Percentiles rank a stretch among this genome's conserved stretches.
Evolutionary conservation across 2,329 filamentous ascomycete genomes (phyloP).

Genomic region (Zymoseptoria brevis): DNA sequence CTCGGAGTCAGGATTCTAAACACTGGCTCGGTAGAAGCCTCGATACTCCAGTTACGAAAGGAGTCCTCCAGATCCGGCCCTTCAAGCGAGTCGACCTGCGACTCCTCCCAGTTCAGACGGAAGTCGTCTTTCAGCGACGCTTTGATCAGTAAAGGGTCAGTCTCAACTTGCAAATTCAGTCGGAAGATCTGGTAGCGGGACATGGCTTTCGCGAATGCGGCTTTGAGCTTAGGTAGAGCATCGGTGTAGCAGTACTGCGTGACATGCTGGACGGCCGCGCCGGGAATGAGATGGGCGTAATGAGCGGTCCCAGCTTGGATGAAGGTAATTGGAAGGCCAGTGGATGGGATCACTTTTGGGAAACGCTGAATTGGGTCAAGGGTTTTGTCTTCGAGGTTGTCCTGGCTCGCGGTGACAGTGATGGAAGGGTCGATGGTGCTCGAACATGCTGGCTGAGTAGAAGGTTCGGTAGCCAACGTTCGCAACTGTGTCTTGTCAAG

Average conservation of each 20-base stretch:
- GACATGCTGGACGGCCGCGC: conserved; percentile 3
- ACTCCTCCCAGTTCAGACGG: background rate
- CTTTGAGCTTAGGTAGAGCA: background rate
- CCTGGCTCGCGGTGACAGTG: background rate
- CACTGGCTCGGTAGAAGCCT: conserved; percentile 2
- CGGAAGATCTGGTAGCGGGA: background rate
- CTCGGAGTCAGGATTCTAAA: conserved; percentile 1
- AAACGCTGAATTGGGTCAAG: conserved; percentile 4
- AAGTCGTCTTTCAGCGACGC: background rate
- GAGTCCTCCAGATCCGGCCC: background rate
- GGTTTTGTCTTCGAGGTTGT: conserved; percentile 1
- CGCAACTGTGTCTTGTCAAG: background rate
- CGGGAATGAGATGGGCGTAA: conserved; percentile 3
- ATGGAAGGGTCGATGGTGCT: background rate
- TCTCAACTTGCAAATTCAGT: conserved; percentile 1
- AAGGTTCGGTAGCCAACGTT: background rate
- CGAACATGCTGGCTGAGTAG: background rate
- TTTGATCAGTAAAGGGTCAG: background rate
- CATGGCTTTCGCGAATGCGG: conserved; percentile 1
- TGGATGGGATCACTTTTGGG: background rate
- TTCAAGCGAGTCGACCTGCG: background rate
- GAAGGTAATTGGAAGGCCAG: conserved; percentile 1
- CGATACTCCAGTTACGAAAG: conserved; percentile 1
- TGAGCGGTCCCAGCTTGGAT: conserved; percentile 1
- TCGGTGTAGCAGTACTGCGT: conserved; percentile 4